Evolutionary conservation across 192 early-diverging fungal species (phyloP), one percentile per base, ranked within the genome.

Genomic region (Rhizophagus clarus): DNA sequence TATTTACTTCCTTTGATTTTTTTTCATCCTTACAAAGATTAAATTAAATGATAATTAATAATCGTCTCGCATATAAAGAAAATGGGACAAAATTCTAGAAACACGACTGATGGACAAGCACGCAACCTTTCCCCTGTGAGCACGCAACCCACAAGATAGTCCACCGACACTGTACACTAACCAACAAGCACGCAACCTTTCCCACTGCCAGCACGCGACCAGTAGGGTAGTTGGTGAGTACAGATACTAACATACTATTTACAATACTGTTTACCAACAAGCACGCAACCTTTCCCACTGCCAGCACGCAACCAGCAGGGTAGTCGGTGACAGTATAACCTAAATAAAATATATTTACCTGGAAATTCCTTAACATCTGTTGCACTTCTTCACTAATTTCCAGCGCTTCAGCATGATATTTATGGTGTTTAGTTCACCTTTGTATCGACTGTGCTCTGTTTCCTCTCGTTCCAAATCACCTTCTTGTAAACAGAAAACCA

Each of bases 261-360:
- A 66, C 63, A 66, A 24, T 66, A 66, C 12, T 66, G 63, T 26
- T 20, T 24, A 73, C 42, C 72, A 73, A 73, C 26, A 73, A 60
- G 24, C 72, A 73, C 20, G 72, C 72, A 73, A n/a, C 32, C 29
- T 73, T 72, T 73, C 49, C 49, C 47, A 29, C 51, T 73, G 20
- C 72, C 49, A 73, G 32, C 47, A 70, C 11, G 72, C 49, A 60
- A n/a, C 32, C 31, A 60, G 47, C 72, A 74, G 51, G 8, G 72
- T 74, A 74, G 72, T 74, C 10, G 14, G 45, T 51, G 14, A 24
- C 14, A 49, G 49, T 34, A 74, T 74, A 47, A 31, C 3, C 29
- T 17, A 31, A 66, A 66, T 66, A 31, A 66, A 66, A 29, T 66
- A 66, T 31, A 31, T 66, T 66, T 66, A 66, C 77, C 77, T 78